Percentiles rank a stretch among this genome's conserved stretches.
phyloP scores from a whole-genome alignment of 2,329 filamentous ascomycete species.

The Stagonosporopsis tanaceti region DNA sequence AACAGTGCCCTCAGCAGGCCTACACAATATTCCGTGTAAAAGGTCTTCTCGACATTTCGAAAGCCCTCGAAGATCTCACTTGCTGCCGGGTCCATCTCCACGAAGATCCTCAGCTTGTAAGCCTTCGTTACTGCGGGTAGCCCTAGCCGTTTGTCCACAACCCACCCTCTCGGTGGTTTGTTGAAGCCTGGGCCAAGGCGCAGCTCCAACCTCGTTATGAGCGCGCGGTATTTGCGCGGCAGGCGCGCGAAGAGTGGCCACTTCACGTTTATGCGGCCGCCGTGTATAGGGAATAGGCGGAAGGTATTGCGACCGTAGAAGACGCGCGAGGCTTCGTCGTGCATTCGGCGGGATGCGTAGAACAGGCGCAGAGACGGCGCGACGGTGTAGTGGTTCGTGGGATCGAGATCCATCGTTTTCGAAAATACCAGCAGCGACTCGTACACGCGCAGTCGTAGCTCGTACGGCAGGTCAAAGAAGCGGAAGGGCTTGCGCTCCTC shows the following conservation, averaged over 20 bases:
- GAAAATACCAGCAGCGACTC: constrained; percentile 58
- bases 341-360: constrained; percentile 63
- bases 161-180: constrained; percentile 74
- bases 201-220: constrained; percentile 71
- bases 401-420: constrained; percentile 70
- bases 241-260: constrained; percentile 74
- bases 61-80: constrained; percentile 73
- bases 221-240: constrained; percentile 65
- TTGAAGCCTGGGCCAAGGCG: constrained; percentile 77
- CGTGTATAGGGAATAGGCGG: constrained; percentile 62
- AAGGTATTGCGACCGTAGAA: constrained; percentile 63
- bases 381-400: constrained; percentile 70
- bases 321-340: constrained; percentile 60
- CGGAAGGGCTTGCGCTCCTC: constrained; percentile 51
- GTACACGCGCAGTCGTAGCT: constrained; percentile 62
- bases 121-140: constrained; percentile 68
- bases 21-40: constrained; percentile 73
- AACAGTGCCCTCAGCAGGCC: constrained; percentile 66
- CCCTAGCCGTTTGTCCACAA: constrained; percentile 70
- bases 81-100: constrained; percentile 74
- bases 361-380: constrained; percentile 70
- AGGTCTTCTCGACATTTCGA: constrained; percentile 66
- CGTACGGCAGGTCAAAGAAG: constrained; percentile 63
- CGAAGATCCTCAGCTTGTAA: constrained; percentile 69
- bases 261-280: constrained; percentile 74